Evolutionary conservation across 306 rosid species (phyloP).

Genomic region (Vigna hirtella): DNA sequence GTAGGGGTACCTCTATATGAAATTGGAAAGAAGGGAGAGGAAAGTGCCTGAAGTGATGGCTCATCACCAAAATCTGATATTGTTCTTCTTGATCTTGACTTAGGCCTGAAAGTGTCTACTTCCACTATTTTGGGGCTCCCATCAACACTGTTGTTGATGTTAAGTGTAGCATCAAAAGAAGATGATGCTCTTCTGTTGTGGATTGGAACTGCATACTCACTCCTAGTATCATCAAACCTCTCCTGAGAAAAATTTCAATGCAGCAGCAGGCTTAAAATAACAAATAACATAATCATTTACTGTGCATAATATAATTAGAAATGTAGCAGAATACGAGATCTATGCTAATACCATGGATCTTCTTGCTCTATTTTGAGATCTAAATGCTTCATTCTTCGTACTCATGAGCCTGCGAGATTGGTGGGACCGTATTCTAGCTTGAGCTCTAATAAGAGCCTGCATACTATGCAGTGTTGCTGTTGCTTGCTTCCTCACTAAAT

Average conservation of each 20-base stretch:
- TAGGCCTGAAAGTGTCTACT: slow-evolving; percentile 80
- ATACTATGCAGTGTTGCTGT: slow-evolving; percentile 77
- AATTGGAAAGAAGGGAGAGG: slow-evolving; percentile 62
- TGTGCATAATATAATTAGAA: neutral
- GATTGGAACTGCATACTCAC: slow-evolving; percentile 59
- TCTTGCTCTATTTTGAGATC: slow-evolving; percentile 62
- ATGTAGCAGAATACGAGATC: neutral
- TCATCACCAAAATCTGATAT: slow-evolving; percentile 70
- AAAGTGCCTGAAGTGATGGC: slow-evolving; percentile 52
- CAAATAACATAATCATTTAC: neutral
- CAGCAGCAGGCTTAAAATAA: slow-evolving; percentile 19
- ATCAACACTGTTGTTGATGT: slow-evolving; percentile 48
- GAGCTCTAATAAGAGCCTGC: slow-evolving; percentile 92
- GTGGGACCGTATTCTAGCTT: slow-evolving; percentile 74
- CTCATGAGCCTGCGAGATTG: slow-evolving; percentile 53
- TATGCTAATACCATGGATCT: slow-evolving; percentile 64
- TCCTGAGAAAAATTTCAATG: slow-evolving; percentile 54
- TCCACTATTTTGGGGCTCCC: slow-evolving; percentile 82
- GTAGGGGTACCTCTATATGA: slow-evolving; percentile 49
- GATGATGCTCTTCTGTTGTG: slow-evolving; percentile 75
- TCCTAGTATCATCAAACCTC: slow-evolving; percentile 70
- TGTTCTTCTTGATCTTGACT: slow-evolving; percentile 72
- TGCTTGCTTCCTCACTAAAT: slow-evolving; percentile 85
- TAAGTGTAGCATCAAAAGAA: slow-evolving; percentile 59
- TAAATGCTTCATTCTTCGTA: slow-evolving; percentile 48